A percentile compares a stretch with the other conserved stretches of the same genome.
Evolutionary conservation across 192 early-diverging fungal genomes (phyloP).

Genomic region (Piromyces sp.): DNA sequence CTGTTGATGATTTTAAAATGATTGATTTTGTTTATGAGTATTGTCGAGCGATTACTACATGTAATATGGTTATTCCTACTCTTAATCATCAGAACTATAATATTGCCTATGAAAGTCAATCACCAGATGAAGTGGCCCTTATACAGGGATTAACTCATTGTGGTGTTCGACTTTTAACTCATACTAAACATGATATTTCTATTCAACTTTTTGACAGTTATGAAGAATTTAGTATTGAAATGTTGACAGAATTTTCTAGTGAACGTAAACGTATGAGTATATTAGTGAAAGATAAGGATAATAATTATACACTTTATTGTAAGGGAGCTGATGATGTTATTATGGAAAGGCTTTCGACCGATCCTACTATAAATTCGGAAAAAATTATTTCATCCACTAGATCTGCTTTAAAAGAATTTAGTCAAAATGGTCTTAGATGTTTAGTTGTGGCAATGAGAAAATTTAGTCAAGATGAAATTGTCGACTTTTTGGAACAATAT

Average conservation of each 20-base stretch:
- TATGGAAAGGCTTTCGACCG: conserved; percentile 51
- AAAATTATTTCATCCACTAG: conserved; percentile 45
- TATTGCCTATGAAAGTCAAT: conserved; percentile 1
- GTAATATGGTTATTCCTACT: conserved; percentile 21
- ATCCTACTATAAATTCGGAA: conserved; percentile 25
- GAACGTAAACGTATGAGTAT: conserved; percentile 92
- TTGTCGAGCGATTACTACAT: neutral
- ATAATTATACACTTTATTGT: conserved; percentile 55
- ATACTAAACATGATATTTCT: neutral
- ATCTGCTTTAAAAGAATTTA: conserved; percentile 68
- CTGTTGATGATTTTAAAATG: neutral
- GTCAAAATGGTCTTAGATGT: conserved; percentile 23
- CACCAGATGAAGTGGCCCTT: conserved; percentile 35
- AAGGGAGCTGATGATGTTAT: conserved; percentile 93
- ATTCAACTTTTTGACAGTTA: neutral
- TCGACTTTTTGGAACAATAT: neutral
- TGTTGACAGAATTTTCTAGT: conserved; percentile 60
- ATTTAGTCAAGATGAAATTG: neutral
- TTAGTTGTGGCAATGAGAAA: neutral
- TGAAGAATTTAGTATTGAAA: neutral
- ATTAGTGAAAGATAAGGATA: conserved; percentile 55
- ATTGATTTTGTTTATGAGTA: conserved; percentile 4
- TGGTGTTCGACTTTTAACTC: neutral
- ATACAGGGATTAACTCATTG: conserved; percentile 10
- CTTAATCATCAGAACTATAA: conserved; percentile 11